Evolutionary conservation across 257 asterid species (phyloP).

Genomic region (Schizonepeta tenuifolia): DNA sequence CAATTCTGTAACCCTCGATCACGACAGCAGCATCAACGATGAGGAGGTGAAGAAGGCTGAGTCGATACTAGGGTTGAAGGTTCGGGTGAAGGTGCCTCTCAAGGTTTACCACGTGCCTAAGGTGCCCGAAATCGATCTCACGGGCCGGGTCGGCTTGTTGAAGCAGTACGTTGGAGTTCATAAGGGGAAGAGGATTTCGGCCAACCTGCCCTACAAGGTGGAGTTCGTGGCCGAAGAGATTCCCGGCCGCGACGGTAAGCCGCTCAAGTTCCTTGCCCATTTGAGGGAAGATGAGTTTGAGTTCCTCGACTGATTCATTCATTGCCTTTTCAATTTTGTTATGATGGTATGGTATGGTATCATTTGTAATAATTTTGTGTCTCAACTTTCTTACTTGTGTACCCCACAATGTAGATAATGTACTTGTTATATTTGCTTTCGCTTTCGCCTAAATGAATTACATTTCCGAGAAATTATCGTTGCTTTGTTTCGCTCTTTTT

Average conservation of each 20-base stretch:
- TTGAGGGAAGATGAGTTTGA: constrained; percentile 95
- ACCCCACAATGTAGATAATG: constrained; percentile 44
- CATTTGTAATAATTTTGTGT: constrained; percentile 34
- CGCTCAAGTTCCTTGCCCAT: constrained; percentile 73
- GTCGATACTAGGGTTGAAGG: constrained; percentile 49
- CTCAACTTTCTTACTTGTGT: constrained; percentile 27
- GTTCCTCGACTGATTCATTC: constrained; percentile 63
- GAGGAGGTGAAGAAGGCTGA: constrained; percentile 43
- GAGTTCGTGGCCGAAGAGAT: constrained; percentile 62
- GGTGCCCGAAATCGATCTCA: constrained; percentile 68
- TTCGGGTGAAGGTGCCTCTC: constrained; percentile 73
- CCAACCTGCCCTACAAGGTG: constrained; percentile 84
- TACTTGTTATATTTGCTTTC: constrained; percentile 28
- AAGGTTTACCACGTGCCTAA: constrained; percentile 87
- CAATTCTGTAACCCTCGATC: constrained; percentile 41
- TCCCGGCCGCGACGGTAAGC: constrained; percentile 65
- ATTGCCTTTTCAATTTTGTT: constrained; percentile 7
- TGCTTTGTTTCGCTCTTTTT: constrained; percentile 12
- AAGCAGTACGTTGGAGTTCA: constrained; percentile 79
- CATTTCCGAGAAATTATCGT: constrained; percentile 16
- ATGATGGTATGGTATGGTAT: constrained; percentile 18
- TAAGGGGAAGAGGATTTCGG: constrained; percentile 79
- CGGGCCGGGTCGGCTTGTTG: constrained; percentile 63
- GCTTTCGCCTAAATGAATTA: constrained; percentile 22
- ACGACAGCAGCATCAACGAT: constrained; percentile 38